A percentile compares a stretch with the other conserved stretches of the same genome.
phyloP scores from a whole-genome alignment of 1,284 basidiomycete genomes.

The Apiotrichum mycotoxinovorans region DNA sequence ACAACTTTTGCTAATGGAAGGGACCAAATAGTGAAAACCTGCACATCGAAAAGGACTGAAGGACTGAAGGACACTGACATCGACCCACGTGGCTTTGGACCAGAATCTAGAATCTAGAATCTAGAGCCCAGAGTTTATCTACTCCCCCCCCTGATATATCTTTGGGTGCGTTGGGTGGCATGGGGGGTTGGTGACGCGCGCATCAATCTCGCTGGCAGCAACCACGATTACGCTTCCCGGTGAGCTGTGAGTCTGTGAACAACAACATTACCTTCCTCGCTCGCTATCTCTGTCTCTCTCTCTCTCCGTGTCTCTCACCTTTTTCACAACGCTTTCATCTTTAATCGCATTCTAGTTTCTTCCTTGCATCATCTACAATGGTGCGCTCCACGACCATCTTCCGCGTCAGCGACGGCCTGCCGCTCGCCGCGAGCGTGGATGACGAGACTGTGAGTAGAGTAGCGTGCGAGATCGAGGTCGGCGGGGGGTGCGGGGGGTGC shows the following conservation, averaged over 20 bases:
- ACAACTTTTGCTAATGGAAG: constrained; percentile 3
- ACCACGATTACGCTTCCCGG: too few species aligned
- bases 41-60: background rate
- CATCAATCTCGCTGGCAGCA: too few species aligned
- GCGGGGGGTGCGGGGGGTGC: too few species aligned
- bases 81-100: too few species aligned
- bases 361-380: constrained; percentile 58
- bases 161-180: too few species aligned
- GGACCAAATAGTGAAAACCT: background rate
- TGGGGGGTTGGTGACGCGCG: too few species aligned
- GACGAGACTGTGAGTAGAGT: constrained; percentile 74
- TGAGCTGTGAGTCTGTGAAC: too few species aligned
- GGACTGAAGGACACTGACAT: too few species aligned
- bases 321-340: too few species aligned
- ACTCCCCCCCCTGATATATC: too few species aligned
- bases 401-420: constrained; percentile 83
- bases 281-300: background rate
- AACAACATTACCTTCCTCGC: background rate
- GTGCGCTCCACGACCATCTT: constrained; percentile 88
- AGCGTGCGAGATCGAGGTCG: background rate
- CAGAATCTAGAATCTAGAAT: too few species aligned
- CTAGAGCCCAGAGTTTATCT: background rate
- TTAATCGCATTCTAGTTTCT: too few species aligned
- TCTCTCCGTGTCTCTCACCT: background rate
- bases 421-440: constrained; percentile 89